These are phyloP conservation scores for Scedosporium apiospermum DNA, from an alignment of 2,329 filamentous ascomycete species.

Conservation along the genomic window DNA sequence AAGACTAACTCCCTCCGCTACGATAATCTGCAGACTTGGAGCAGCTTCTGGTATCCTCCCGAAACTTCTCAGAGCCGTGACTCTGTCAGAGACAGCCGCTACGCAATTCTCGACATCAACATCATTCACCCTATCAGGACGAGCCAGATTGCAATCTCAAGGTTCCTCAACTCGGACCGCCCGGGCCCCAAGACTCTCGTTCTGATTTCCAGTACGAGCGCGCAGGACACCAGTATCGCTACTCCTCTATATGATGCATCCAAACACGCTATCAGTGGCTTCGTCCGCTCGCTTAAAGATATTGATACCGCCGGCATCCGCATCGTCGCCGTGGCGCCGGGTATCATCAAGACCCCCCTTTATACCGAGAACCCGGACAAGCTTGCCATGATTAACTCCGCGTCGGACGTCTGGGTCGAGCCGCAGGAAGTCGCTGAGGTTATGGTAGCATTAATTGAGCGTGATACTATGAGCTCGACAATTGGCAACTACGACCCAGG, in stretches of 20 bases:
- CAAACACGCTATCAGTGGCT: constrained; percentile 28
- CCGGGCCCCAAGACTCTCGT: constrained; percentile 23
- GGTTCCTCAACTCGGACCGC: constrained; percentile 22
- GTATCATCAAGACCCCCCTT: constrained; percentile 32
- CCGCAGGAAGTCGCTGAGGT: constrained; percentile 31
- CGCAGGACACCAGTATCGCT: constrained; percentile 21
- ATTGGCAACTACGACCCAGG: too few species aligned
- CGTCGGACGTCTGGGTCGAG: constrained; percentile 28
- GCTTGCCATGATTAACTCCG: constrained; percentile 22
- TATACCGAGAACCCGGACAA: constrained; percentile 36
- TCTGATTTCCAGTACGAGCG: constrained; percentile 27
- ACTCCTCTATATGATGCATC: constrained; percentile 28
- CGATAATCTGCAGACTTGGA: constrained; percentile 16
- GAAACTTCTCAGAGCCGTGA: constrained; percentile 24
- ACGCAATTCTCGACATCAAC: constrained; percentile 29
- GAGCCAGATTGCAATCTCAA: constrained; percentile 28
- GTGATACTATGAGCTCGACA: constrained; percentile 22
- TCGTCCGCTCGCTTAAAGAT: constrained; percentile 28
- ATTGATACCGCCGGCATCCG: constrained; percentile 26
- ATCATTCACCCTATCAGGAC: constrained; percentile 29
- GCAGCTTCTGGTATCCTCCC: constrained; percentile 31
- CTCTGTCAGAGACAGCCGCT: constrained; percentile 17
- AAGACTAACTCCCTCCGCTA: too few species aligned
- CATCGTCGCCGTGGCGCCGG: constrained; percentile 34
- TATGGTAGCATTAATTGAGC: constrained; percentile 30